Conservation (phyloP, 2,329 filamentous ascomycete species). For the Diaporthe sp. region DNA sequence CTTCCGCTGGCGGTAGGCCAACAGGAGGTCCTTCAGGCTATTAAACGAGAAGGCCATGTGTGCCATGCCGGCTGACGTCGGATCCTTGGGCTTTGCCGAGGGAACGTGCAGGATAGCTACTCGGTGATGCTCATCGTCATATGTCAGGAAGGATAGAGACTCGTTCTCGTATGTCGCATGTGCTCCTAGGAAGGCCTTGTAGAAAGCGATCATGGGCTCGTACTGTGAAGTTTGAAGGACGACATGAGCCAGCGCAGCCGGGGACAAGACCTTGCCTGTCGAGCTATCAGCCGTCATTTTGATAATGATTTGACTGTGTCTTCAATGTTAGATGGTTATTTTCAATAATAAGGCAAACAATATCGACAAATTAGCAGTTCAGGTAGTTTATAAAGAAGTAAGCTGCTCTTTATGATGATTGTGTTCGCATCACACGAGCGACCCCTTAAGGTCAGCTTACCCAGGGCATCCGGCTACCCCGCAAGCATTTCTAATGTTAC, state of each 20-base stretch:
- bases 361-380: not conserved
- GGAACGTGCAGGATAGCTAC: slow-evolving; percentile 54
- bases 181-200: slow-evolving; percentile 54
- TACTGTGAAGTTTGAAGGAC: slow-evolving; percentile 36
- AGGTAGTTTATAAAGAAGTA: not conserved
- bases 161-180: slow-evolving; percentile 46
- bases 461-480: not conserved
- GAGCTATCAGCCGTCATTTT: slow-evolving; percentile 9
- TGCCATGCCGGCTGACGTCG: slow-evolving; percentile 50
- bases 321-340: not conserved
- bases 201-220: slow-evolving; percentile 52
- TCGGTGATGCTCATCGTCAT: slow-evolving; percentile 63
- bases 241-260: slow-evolving; percentile 35
- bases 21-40: slow-evolving; percentile 52
- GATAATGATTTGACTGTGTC: not conserved
- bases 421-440: not conserved
- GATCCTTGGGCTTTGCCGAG: slow-evolving; percentile 42
- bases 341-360: too few relatives aligned
- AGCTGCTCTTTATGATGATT: not conserved
- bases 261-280: slow-evolving; percentile 17
- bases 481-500: not conserved
- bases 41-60: slow-evolving; percentile 59
- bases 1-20: slow-evolving; percentile 54
- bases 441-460: not conserved
- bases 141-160: slow-evolving; percentile 54